Base-by-base conservation (phyloP, 768 basidiomycete species). In the Boletus rubropictus region DNA sequence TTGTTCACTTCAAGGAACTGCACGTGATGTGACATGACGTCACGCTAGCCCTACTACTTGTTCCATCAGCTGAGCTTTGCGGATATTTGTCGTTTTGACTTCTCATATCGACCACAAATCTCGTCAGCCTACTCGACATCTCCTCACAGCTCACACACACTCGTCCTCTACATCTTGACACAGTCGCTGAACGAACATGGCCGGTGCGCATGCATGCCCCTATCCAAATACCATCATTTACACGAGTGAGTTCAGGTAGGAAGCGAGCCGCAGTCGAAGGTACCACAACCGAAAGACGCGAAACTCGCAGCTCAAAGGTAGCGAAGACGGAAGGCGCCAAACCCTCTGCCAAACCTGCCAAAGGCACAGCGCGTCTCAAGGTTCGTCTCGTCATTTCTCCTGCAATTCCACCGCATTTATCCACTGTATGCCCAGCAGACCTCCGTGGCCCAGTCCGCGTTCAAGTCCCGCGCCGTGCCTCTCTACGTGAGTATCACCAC, bases 401-500 rank as follows among this genome's bases (percentile, higher is more conserved):
- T 51, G 6, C 22, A 12, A 29, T 21, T 24, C 6, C 32, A 18
- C 35, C 41, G 34, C n/a, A 29, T 18, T 48, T 50, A 37, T 45
- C 39, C 1, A 34, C 42, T 41, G 39, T 41, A 40, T 42, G 38
- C 31, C 39, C 20, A 12, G 36, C 40, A 81, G 78, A 63, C 73
- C 0, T 69, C 69, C 31, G 61, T 82, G 37, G 64, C 77, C 5
- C 67, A 73, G 1, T 67, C 76, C 2, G 61, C 68, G 9, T 88
- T 88, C 70, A 81, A 77, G 55, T 66, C 73, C n/a, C 75, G 75
- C 46, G 88, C 87, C 7, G 65, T 80, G 14, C 86, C 89, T 3
- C 64, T 91, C 7, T 80, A 89, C 55, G 68, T 85, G 42, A 77
- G 75, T 56, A 57, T 88, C 43, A 85, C 84, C 5, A 78, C 84